Conservation (phyloP, 208 protist species). For the Wallacemonas sp. region DNA sequence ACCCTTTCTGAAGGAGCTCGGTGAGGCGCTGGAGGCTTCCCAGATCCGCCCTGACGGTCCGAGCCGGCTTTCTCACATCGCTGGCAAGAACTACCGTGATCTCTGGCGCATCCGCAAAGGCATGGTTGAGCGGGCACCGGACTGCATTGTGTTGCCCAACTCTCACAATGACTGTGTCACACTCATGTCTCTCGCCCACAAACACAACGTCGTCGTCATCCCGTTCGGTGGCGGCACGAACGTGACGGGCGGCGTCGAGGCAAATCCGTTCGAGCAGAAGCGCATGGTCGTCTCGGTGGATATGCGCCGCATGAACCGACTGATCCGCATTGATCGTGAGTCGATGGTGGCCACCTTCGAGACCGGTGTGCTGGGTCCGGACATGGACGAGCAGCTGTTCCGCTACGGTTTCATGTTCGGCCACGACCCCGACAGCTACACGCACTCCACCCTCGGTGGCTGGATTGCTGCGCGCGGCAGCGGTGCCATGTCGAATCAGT, state of each 20-base stretch:
- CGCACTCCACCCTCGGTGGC: conserved; percentile 92
- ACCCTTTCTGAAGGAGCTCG: conserved; percentile 73
- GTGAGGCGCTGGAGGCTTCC: conserved; percentile 31
- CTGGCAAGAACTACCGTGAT: conserved; percentile 94
- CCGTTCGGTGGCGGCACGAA: conserved; percentile 95
- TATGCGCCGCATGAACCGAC: conserved; percentile 92
- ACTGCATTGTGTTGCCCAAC: conserved; percentile 89
- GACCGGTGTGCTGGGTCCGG: conserved; percentile 86
- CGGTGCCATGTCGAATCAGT: conserved; percentile 95
- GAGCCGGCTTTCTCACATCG: conserved; percentile 82
- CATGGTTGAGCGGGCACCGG: conserved; percentile 85
- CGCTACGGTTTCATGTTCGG: conserved; percentile 91
- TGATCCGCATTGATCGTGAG: conserved; percentile 86
- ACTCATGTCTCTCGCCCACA: conserved; percentile 80
- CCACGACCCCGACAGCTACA: conserved; percentile 94
- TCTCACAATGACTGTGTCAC: conserved; percentile 84
- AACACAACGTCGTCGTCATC: conserved; percentile 92
- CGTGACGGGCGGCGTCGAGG: conserved; percentile 90
- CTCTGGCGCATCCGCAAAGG: conserved; percentile 89
- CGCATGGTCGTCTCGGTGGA: conserved; percentile 93
- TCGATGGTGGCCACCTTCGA: conserved; percentile 88
- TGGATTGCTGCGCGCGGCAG: conserved; percentile 95
- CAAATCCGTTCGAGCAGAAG: conserved; percentile 71
- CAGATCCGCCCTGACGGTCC: conserved; percentile 75
- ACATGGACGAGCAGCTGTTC: conserved; percentile 85